Evolutionary conservation across 495 filamentous ascomycete genomes (phyloP), one percentile per base, ranked within the genome.

Genomic region (Umbilicaria muhlenbergii): DNA sequence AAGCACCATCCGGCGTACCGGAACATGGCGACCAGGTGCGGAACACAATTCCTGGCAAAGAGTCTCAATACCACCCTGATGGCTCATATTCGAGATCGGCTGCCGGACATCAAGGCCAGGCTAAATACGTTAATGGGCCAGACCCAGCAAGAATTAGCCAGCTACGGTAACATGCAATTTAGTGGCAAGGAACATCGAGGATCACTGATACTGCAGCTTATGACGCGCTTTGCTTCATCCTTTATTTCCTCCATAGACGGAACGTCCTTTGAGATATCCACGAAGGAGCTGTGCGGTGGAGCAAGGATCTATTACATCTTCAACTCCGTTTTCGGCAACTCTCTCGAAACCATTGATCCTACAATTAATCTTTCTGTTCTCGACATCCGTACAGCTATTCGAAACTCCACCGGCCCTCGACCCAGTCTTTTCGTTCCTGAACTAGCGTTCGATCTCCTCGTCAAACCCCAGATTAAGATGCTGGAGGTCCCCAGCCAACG

Each of bases 261-360:
- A 58, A 96, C 91, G 14, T 94, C 87, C 0, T 92, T 88, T 17
- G 92, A 99, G 55, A 96, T 99, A 47, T 95, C 92, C 7, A 99
- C 91, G 6, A 96, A 96, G 60, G 91, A 99, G 55, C 79, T 99
- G 3, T 94, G 91, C 54, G 91, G 91, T 51, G 91, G 91, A 46
- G 91, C 91, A 14, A 75, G 91, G 18, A 95, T 99, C 48, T 99
- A 99, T 63, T 99, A 99, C 61, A 96, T 99, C 41, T 99, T 99
- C 69, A 99, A 99, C 61, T 94, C 89, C 34, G 92, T 99, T 12
- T 99, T 96, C 61, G 92, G 91, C 38, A 94, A 92, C 61, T 93
- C 89, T 10, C 66, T 99, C 18, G 92, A 96, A 59, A 81, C 86
- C 6, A 93, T 99, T 48, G 88, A 96, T 52, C 91, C 91, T 5